phyloP scores from a whole-genome alignment of 1,284 basidiomycete genomes.

The Ustilago shanxiensis region DNA sequence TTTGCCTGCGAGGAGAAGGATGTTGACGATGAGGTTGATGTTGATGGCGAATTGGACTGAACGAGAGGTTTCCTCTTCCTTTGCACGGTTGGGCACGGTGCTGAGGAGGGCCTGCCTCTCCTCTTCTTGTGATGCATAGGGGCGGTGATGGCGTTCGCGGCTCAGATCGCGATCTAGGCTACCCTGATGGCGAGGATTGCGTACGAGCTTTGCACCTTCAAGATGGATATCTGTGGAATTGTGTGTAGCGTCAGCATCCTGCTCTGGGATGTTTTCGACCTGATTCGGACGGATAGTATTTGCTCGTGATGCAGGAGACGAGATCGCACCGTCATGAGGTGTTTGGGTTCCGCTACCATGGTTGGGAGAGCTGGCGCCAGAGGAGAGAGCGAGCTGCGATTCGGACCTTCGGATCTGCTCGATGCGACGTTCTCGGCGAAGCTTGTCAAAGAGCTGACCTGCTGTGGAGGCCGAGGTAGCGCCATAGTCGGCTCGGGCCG shows the following conservation, averaged over 20 bases:
- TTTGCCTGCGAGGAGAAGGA: slow-evolving; percentile 73
- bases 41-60: slow-evolving; percentile 66
- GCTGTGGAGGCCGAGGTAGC: slow-evolving; percentile 35
- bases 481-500: slow-evolving; percentile 32
- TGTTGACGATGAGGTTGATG: slow-evolving; percentile 71
- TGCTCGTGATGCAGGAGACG: slow-evolving; percentile 24
- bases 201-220: slow-evolving; percentile 17
- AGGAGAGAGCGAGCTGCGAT: slow-evolving; percentile 41
- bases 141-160: slow-evolving; percentile 29
- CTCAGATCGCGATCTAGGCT: slow-evolving; percentile 38
- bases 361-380: slow-evolving; percentile 25
- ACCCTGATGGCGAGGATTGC: slow-evolving; percentile 14
- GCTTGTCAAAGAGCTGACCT: slow-evolving; percentile 48
- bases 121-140: slow-evolving; percentile 50
- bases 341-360: slow-evolving; percentile 24
- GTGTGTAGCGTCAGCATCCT: not conserved
- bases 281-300: slow-evolving; percentile 40
- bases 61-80: slow-evolving; percentile 60
- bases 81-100: slow-evolving; percentile 63
- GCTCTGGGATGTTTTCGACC: slow-evolving; percentile 37
- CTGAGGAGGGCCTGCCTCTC: slow-evolving; percentile 62
- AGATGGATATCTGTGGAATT: not conserved
- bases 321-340: slow-evolving; percentile 19
- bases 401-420: slow-evolving; percentile 50
- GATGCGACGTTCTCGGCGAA: slow-evolving; percentile 44